A percentile compares a stretch with the other conserved stretches of the same genome.
Evolutionary conservation across 768 basidiomycete species (phyloP).

Genomic region (Podaxis sp.): DNA sequence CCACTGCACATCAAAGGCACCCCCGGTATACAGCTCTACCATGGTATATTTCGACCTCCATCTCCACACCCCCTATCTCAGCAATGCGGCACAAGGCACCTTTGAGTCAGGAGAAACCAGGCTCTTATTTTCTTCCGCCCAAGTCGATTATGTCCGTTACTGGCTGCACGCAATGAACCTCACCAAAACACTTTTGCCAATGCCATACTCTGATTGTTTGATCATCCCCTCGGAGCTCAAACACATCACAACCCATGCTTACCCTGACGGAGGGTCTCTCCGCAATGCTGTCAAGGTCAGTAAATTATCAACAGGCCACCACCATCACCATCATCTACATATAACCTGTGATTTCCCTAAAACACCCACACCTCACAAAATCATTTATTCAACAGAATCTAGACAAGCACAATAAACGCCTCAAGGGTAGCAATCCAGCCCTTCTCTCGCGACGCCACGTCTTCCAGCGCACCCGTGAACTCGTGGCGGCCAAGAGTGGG

Average conservation of each 20-base stretch:
- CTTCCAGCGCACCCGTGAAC: conserved; percentile 65
- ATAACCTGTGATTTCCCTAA: not conserved
- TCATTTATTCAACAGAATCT: conserved; percentile 44
- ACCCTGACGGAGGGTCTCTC: conserved; percentile 48
- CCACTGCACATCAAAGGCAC: conserved; percentile 63
- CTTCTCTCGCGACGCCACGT: conserved; percentile 52
- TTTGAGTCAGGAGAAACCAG: conserved; percentile 69
- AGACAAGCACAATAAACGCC: conserved; percentile 74
- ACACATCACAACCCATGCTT: conserved; percentile 54
- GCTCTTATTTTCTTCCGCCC: conserved; percentile 77
- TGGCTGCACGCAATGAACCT: conserved; percentile 75
- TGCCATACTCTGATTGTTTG: conserved; percentile 78
- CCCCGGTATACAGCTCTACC: conserved; percentile 66
- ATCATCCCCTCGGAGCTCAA: conserved; percentile 55
- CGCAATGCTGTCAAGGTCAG: conserved; percentile 57
- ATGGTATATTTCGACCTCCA: conserved; percentile 38
- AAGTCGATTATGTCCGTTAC: conserved; percentile 82
- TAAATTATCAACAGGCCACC: not conserved
- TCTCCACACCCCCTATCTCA: not conserved
- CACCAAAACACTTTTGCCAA: conserved; percentile 57
- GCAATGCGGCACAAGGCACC: conserved; percentile 39
- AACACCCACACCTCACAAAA: too few species aligned
- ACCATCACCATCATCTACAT: not conserved
- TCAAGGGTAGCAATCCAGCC: conserved; percentile 58
- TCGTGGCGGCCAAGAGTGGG: conserved; percentile 61